Percentiles rank a stretch among this genome's conserved stretches.
Evolutionary conservation across 768 basidiomycete species (phyloP).

Genomic region (Tremella fuciformis): DNA sequence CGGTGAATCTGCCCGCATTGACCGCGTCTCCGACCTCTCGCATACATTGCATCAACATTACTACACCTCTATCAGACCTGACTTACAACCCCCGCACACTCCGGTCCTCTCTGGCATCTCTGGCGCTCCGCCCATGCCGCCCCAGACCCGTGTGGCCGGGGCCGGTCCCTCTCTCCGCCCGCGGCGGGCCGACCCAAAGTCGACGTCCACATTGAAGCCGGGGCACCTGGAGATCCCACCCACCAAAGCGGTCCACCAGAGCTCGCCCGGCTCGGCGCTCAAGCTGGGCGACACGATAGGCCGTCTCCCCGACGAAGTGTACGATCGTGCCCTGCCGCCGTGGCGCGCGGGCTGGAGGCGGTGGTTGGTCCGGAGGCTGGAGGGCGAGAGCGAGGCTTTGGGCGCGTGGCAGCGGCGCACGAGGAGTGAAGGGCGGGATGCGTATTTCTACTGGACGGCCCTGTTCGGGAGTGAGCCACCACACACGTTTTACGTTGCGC

Average conservation of each 20-base stretch:
- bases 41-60: no score
- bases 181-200: no score
- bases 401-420: slow-evolving; percentile 41
- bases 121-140: no score
- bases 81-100: no score
- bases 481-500: no score
- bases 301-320: slow-evolving; percentile 49
- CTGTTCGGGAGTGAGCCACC: slow-evolving; percentile 52
- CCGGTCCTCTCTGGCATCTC: no score
- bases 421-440: slow-evolving; percentile 40
- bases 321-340: slow-evolving; percentile 34
- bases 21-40: no score
- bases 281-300: slow-evolving; percentile 41
- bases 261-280: slow-evolving; percentile 27
- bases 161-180: no score
- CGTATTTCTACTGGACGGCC: slow-evolving; percentile 52
- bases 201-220: no score
- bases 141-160: no score
- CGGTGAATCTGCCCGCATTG: no score
- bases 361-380: slow-evolving; percentile 33
- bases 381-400: slow-evolving; percentile 43
- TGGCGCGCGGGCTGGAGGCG: slow-evolving; percentile 41
- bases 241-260: slow-evolving; percentile 25
- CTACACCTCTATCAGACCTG: no score
- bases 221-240: neutral